Conservation (phyloP, 2,329 filamentous ascomycete genomes). For the Hypoxylon sp. region DNA sequence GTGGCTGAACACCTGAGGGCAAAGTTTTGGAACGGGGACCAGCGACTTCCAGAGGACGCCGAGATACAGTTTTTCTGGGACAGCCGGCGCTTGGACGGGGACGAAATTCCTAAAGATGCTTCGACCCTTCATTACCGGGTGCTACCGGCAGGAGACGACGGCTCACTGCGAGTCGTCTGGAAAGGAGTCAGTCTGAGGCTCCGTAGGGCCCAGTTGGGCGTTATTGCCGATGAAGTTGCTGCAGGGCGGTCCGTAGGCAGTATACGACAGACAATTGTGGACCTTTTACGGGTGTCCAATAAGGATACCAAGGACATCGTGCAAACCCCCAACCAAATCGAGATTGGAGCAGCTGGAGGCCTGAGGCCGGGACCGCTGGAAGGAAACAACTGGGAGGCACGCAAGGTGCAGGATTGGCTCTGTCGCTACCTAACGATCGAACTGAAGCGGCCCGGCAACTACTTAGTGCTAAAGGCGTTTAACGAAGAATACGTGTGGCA, state of each 20-base stretch:
- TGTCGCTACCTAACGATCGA: slow-evolving; percentile 50
- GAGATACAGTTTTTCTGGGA: slow-evolving; percentile 37
- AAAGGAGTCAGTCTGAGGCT: slow-evolving; percentile 22
- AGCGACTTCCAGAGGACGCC: slow-evolving; percentile 34
- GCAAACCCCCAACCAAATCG: slow-evolving; percentile 46
- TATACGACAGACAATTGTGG: slow-evolving; percentile 45
- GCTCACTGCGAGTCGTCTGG: slow-evolving; percentile 38
- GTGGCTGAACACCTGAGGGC: slow-evolving; percentile 31
- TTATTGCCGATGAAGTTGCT: slow-evolving; percentile 39
- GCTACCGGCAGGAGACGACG: slow-evolving; percentile 32
- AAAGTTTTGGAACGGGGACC: slow-evolving; percentile 19
- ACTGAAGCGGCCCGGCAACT: slow-evolving; percentile 38
- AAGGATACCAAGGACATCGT: slow-evolving; percentile 23
- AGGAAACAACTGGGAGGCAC: slow-evolving; percentile 51
- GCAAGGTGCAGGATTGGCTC: slow-evolving; percentile 48
- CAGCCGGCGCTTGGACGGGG: slow-evolving; percentile 23
- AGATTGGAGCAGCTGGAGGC: slow-evolving; percentile 49
- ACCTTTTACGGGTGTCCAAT: slow-evolving; percentile 32
- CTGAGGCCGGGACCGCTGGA: slow-evolving; percentile 48
- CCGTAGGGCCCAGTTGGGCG: slow-evolving; percentile 22
- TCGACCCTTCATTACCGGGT: slow-evolving; percentile 41
- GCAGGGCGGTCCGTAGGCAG: slow-evolving; percentile 47
- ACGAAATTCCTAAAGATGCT: slow-evolving; percentile 34
- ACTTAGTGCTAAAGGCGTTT: slow-evolving; percentile 48
- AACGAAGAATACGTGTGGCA: slow-evolving; percentile 53